Conservation (phyloP, 192 early-diverging fungal genomes). For the Chytriomyces confervae region DNA sequence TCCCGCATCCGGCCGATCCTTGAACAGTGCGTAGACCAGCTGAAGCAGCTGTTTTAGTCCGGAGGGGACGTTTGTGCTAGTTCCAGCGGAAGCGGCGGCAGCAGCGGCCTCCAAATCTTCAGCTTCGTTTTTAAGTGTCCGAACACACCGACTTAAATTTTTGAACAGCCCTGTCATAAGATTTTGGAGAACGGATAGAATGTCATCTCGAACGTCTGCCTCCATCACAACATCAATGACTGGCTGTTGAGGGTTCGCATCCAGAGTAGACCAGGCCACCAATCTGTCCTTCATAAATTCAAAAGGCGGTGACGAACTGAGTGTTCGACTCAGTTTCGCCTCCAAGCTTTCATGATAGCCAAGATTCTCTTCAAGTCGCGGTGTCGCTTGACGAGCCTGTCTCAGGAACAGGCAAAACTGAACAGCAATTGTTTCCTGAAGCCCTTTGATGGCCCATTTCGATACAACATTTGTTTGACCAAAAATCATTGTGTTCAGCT, state of each 20-base stretch:
- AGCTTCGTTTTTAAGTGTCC: conserved; percentile 36
- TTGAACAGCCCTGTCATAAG: conserved; percentile 29
- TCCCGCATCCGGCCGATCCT: conserved; percentile 72
- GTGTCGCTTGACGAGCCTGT: not conserved
- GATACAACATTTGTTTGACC: not conserved
- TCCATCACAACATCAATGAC: conserved; percentile 20
- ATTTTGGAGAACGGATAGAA: conserved; percentile 9
- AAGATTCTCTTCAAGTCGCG: conserved; percentile 18
- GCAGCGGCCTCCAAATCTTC: conserved; percentile 28
- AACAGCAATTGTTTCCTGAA: conserved; percentile 25
- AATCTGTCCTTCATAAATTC: conserved; percentile 27
- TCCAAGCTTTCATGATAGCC: conserved; percentile 26
- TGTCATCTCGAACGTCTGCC: conserved; percentile 25
- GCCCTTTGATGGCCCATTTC: conserved; percentile 12
- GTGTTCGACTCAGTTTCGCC: not conserved
- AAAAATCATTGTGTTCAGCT: conserved; percentile 1
- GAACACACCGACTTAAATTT: conserved; percentile 29
- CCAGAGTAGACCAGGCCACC: conserved; percentile 10
- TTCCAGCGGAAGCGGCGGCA: not conserved
- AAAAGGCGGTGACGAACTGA: conserved; percentile 16
- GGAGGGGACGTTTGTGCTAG: not conserved
- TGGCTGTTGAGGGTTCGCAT: not conserved
- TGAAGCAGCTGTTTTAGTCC: conserved; percentile 70
- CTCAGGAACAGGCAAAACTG: conserved; percentile 35
- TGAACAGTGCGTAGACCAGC: conserved; percentile 76